Evolutionary conservation across 2,329 filamentous ascomycete species (phyloP), one percentile per base, ranked within the genome.

Genomic region (Dactylellina cionopaga): DNA sequence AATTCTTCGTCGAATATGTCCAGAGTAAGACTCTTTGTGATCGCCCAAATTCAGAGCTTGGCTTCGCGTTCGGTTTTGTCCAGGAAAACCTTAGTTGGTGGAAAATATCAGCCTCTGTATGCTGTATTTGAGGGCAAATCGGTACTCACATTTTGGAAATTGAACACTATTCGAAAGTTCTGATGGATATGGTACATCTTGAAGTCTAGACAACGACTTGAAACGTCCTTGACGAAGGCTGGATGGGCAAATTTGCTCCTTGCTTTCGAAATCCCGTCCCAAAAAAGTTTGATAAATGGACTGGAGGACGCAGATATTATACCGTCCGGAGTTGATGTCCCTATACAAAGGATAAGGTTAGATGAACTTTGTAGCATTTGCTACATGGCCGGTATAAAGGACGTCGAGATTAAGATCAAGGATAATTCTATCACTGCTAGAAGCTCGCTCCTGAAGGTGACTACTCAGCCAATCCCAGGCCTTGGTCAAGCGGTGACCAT

Each of bases 291-390:
- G 2, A 15, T 70, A 13, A n/a, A 25, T 3, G 19, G 13, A 6
- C 55, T 54, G 24, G 64, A 60, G 7, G 43, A 55, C 35, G 64
- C 64, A 10, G 64, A 70, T 25, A 56, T 47, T n/a, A 70, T 70
- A 25, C 64, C 64, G 10, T 46, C 46, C 3, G 27, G 43, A 1
- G 37, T 70, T 9, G 64, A 70, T 33, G 64, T 70, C 6, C 55
- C 64, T 1, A 37, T 70, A 3, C 64, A 70, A 43, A 29, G 29
- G 19, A 41, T 62, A 13, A 25, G 15, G 25, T 13, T 62, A 4
- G 33, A 33, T 15, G 15, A 70, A 39, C 54, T 70, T 19, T 47
- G 25, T 17, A 5, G 62, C 2, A 15, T 70, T 19, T 70, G 64
- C 39, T 70, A 60, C 13, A 27, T 70, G 27, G 37, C 29, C n/a